These are phyloP conservation scores for Erythrophleum ivorense DNA, from an alignment of 331 rosid genomes.

Conservation along the genomic window DNA sequence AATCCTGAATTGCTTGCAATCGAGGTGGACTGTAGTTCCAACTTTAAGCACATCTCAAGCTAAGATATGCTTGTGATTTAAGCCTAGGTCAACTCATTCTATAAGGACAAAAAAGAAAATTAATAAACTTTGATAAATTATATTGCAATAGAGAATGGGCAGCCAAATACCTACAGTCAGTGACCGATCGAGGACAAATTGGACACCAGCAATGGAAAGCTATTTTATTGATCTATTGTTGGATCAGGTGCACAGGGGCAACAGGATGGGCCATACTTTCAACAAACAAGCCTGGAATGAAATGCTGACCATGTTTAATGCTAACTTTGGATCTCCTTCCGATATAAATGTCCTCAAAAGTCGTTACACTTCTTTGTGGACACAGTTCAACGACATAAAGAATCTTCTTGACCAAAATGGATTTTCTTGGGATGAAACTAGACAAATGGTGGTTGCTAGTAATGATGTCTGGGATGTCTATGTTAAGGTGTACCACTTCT, in stretches of 20 bases:
- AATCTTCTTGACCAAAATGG: slow-evolving; percentile 59
- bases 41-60: neutral
- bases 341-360: slow-evolving; percentile 55
- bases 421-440: slow-evolving; percentile 59
- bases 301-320: slow-evolving; percentile 54
- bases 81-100: slow-evolving; percentile 1
- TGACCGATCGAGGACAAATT: slow-evolving; percentile 50
- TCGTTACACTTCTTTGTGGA: slow-evolving; percentile 53
- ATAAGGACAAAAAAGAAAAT: neutral
- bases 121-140: neutral
- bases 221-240: slow-evolving; percentile 59
- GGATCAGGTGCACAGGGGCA: slow-evolving; percentile 62
- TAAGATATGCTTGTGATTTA: neutral
- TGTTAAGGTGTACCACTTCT: slow-evolving; percentile 47
- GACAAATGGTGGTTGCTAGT: slow-evolving; percentile 56
- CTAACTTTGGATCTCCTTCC: slow-evolving; percentile 49
- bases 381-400: slow-evolving; percentile 56
- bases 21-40: neutral
- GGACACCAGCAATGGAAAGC: slow-evolving; percentile 54
- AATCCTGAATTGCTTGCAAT: neutral
- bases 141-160: slow-evolving; percentile 43
- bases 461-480: slow-evolving; percentile 54
- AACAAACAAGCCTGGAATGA: slow-evolving; percentile 69
- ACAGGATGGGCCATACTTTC: slow-evolving; percentile 64
- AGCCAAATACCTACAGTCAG: slow-evolving; percentile 37